These are phyloP conservation scores for Xylaria arbuscula DNA, from an alignment of 2,329 filamentous ascomycete species.

Conservation along the genomic window DNA sequence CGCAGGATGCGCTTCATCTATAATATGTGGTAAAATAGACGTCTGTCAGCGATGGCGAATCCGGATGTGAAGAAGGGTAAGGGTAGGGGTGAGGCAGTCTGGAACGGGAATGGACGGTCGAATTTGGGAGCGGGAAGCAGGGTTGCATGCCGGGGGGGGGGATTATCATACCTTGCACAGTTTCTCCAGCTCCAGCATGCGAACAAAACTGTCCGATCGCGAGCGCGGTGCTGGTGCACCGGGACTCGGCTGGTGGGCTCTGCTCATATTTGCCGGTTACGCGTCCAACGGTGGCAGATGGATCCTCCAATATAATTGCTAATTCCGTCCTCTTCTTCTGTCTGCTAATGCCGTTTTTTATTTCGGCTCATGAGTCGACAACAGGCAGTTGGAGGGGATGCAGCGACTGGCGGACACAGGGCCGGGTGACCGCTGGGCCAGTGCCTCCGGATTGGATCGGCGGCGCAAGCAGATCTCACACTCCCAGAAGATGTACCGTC, in stretches of 20 bases:
- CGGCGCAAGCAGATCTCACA: slow-evolving; percentile 40
- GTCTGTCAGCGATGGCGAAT: slow-evolving; percentile 46
- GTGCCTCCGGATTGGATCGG: slow-evolving; percentile 40
- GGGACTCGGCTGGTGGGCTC: slow-evolving; percentile 45
- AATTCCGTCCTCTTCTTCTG: slow-evolving; percentile 17
- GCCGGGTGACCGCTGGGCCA: slow-evolving; percentile 46
- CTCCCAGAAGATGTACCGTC: slow-evolving; percentile 29
- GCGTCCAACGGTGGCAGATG: slow-evolving; percentile 42
- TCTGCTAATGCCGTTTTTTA: slow-evolving; percentile 14
- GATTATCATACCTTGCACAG: slow-evolving; percentile 64
- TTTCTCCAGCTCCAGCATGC: slow-evolving; percentile 70
- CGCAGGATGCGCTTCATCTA: slow-evolving; percentile 54
- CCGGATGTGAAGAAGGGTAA: slow-evolving; percentile 43
- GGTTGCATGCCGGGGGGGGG: slow-evolving; percentile 46
- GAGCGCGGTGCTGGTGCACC: slow-evolving; percentile 50
- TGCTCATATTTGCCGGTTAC: slow-evolving; percentile 51
- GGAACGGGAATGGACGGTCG: slow-evolving; percentile 27
- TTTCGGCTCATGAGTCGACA: slow-evolving; percentile 31
- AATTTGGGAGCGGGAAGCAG: slow-evolving; percentile 36
- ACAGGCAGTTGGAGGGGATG: slow-evolving; percentile 33
- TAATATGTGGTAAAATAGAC: slow-evolving; percentile 45
- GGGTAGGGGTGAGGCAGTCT: slow-evolving; percentile 31
- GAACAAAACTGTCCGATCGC: slow-evolving; percentile 61
- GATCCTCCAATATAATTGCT: slow-evolving; percentile 33
- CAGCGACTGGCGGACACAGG: slow-evolving; percentile 43